These are phyloP conservation scores for Phaffia rhodozyma DNA, from an alignment of 1,284 basidiomycete genomes.

Conservation along the genomic window DNA sequence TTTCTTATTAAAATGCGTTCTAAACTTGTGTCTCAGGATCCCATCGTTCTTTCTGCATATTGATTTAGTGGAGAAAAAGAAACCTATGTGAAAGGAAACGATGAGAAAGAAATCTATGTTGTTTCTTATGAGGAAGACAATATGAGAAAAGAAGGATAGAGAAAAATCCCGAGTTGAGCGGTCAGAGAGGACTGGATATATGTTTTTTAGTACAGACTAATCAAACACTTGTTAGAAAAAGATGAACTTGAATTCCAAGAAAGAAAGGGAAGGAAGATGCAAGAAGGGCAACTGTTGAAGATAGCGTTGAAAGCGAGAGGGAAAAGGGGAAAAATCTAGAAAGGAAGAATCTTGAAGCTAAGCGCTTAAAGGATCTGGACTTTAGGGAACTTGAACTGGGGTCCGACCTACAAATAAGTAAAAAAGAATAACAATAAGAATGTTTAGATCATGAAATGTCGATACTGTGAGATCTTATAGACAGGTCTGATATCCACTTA, in stretches of 20 bases:
- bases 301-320: neutral
- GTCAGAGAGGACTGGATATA: neutral
- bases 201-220: too few relatives aligned
- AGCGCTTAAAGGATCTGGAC: constrained; percentile 46
- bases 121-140: neutral
- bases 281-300: constrained; percentile 7
- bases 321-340: neutral
- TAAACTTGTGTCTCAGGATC: too few relatives aligned
- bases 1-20: too few relatives aligned
- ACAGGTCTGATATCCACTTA: constrained; percentile 33
- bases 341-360: neutral
- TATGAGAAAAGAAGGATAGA: neutral
- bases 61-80: too few relatives aligned
- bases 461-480: neutral
- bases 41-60: too few relatives aligned
- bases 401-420: constrained; percentile 44
- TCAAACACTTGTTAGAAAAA: neutral
- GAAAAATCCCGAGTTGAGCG: neutral
- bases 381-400: constrained; percentile 68
- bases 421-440: neutral
- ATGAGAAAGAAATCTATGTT: too few relatives aligned
- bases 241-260: neutral
- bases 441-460: neutral
- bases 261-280: neutral
- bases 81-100: too few relatives aligned